Percentiles rank a stretch among this genome's conserved stretches.
phyloP scores from a whole-genome alignment of 192 early-diverging fungal genomes.

The Nowakowskiella sp. region DNA sequence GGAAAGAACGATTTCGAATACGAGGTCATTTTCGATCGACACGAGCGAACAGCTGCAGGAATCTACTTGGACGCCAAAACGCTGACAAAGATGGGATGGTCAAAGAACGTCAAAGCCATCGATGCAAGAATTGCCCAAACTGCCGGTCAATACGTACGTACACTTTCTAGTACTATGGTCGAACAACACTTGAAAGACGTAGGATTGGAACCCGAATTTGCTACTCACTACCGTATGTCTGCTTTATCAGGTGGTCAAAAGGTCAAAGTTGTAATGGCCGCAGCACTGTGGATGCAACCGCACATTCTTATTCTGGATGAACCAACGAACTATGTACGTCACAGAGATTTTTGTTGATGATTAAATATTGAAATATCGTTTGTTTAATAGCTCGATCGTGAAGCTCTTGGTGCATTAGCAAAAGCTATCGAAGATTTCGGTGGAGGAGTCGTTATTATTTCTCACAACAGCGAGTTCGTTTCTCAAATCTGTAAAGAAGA shows the following conservation, averaged over 20 bases:
- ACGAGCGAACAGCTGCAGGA: conserved; percentile 4
- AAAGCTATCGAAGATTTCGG: conserved; percentile 19
- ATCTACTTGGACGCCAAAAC: conserved; percentile 50
- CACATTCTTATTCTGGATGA: conserved; percentile 88
- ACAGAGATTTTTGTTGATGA: background rate
- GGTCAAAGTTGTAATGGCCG: conserved; percentile 78
- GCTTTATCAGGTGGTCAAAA: conserved; percentile 75
- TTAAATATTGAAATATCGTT: background rate
- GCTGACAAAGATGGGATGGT: conserved; percentile 42
- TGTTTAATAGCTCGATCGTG: conserved; percentile 71
- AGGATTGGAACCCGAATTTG: conserved; percentile 69
- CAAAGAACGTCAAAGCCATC: conserved; percentile 28
- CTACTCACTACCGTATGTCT: conserved; percentile 57
- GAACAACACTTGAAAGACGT: conserved; percentile 69
- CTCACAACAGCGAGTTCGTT: conserved; percentile 29
- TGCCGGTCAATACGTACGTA: background rate
- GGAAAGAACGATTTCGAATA: conserved; percentile 19
- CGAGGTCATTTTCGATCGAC: conserved; percentile 14
- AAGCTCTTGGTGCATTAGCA: conserved; percentile 66
- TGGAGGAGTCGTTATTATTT: conserved; percentile 29
- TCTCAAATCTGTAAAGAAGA: conserved; percentile 21
- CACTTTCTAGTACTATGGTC: conserved; percentile 30
- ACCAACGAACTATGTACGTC: conserved; percentile 70
- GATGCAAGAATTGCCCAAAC: conserved; percentile 8
- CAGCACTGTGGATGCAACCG: conserved; percentile 80